Base-by-base conservation (phyloP, 2,329 filamentous ascomycete species). In the Paecilomyces sp. region DNA sequence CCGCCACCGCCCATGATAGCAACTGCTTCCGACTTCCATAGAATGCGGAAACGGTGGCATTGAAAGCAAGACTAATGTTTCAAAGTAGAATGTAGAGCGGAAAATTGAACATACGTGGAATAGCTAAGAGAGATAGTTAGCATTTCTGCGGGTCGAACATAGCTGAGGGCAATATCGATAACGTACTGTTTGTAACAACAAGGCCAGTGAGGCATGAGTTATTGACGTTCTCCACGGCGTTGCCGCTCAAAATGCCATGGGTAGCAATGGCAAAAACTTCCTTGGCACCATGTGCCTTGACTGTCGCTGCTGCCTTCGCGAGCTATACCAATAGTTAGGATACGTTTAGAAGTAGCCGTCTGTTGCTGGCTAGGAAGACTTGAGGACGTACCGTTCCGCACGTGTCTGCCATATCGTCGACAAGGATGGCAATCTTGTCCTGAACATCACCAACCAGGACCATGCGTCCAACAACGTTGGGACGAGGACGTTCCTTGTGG, bases 361-460 rank as follows among this genome's bases (percentile, higher is more conserved):
- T 47, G 36, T 47, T n/a, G 36, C 15, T 47, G 15, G n/a, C 15
- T 47, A 15, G 6, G 8, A 33, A 33, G 36, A 47, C 36, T 18
- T 8, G 13, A n/a, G n/a, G 7, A 18, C 36, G 8, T 47, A 47
- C 36, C 1, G 91, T 96, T 66, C 92, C 92, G 74, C 92, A 97
- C 3, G 93, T 97, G 73, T 97, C 93, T 33, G 92, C 92, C 91
- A 97, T 97, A 74, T 97, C 93, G 74, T 97, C 93, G 55, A 99
- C 93, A 55, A 99, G 87, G 71, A 99, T 97, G 61, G 93, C 93
- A 31, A 93, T 88, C 79, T 94, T 94, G 78, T 90, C 90, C 66
- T 87, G 84, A 54, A 97, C 94, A 65, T 95, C 92, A 66, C 94
- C 94, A 56, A 97, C 93, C n/a, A 99, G 88, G 0, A 92, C 90